Evolutionary conservation across 2,329 filamentous ascomycete genomes (phyloP).

Genomic region (Lecanosticta acicola): DNA sequence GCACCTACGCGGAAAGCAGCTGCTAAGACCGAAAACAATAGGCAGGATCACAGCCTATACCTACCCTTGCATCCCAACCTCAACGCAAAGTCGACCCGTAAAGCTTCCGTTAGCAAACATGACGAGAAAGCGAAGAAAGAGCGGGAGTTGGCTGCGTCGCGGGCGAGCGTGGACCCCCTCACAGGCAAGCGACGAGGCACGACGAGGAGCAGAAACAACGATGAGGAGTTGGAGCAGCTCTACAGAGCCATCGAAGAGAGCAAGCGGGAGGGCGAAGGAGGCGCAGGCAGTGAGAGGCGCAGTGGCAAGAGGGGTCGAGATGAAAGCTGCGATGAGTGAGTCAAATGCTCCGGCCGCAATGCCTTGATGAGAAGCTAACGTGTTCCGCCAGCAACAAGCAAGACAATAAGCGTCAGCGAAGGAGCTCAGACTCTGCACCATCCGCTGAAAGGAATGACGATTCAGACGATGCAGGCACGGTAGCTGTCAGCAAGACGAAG

Average conservation of each 20-base stretch:
- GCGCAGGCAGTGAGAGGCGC: conserved; percentile 51
- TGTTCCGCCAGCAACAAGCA: conserved; percentile 56
- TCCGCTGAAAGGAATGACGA: conserved; percentile 52
- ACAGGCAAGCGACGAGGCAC: conserved; percentile 82
- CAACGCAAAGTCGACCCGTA: conserved; percentile 47
- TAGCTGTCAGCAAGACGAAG: conserved; percentile 28
- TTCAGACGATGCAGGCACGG: conserved; percentile 62
- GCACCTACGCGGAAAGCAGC: conserved; percentile 20
- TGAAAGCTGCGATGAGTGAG: conserved; percentile 91
- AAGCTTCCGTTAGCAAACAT: conserved; percentile 62
- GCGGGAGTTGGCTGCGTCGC: conserved; percentile 47
- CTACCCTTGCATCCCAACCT: conserved; percentile 50
- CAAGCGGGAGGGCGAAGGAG: conserved; percentile 66
- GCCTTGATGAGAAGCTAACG: background rate
- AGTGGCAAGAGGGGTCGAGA: conserved; percentile 79
- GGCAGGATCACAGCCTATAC: conserved; percentile 59
- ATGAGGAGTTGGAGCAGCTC: conserved; percentile 88
- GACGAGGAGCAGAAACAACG: conserved; percentile 95
- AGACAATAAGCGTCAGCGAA: conserved; percentile 74
- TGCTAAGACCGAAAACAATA: conserved; percentile 35
- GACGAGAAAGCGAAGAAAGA: conserved; percentile 51
- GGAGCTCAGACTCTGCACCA: conserved; percentile 64
- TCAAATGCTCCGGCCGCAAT: conserved; percentile 23
- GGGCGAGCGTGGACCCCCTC: conserved; percentile 50
- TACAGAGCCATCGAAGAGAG: conserved; percentile 90